Conservation (phyloP, 306 rosid genomes). For the Arachis hypogaea region DNA sequence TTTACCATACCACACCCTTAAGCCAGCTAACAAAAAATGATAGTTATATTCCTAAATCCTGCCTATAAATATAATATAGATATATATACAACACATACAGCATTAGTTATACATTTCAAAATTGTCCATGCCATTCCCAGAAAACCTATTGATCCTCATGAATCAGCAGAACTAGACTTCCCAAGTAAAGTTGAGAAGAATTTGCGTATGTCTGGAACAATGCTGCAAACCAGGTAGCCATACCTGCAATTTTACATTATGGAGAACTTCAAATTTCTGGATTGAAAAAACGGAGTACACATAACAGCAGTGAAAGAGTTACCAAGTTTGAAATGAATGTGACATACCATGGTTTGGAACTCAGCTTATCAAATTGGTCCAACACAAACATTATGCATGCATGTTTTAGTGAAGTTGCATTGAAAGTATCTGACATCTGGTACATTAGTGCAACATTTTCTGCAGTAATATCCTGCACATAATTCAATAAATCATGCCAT, state of each 20-base stretch:
- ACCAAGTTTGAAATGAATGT: not conserved
- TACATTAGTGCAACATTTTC: conserved; percentile 59
- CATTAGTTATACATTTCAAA: conserved; percentile 44
- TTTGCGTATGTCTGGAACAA: conserved; percentile 46
- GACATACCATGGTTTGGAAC: conserved; percentile 60
- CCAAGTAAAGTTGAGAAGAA: conserved; percentile 48
- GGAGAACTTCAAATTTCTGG: not conserved
- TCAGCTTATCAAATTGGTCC: conserved; percentile 54
- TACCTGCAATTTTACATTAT: conserved; percentile 52
- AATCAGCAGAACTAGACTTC: conserved; percentile 29
- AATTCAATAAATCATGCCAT: conserved; percentile 13
- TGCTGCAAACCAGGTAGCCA: conserved; percentile 34
- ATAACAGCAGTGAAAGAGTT: not conserved
- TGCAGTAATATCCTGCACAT: conserved; percentile 54
- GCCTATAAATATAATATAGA: not conserved
- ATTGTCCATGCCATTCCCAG: not conserved
- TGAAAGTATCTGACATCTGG: conserved; percentile 58
- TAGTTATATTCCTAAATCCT: not conserved
- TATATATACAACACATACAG: not conserved
- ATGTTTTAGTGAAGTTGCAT: conserved; percentile 61
- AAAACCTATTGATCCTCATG: not conserved
- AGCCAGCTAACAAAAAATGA: conserved; percentile 1
- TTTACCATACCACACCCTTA: not conserved
- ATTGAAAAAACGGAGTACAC: not conserved
- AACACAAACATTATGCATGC: conserved; percentile 65